Conservation (phyloP, 495 filamentous ascomycete species). For the Podospora pseudoanserina region DNA sequence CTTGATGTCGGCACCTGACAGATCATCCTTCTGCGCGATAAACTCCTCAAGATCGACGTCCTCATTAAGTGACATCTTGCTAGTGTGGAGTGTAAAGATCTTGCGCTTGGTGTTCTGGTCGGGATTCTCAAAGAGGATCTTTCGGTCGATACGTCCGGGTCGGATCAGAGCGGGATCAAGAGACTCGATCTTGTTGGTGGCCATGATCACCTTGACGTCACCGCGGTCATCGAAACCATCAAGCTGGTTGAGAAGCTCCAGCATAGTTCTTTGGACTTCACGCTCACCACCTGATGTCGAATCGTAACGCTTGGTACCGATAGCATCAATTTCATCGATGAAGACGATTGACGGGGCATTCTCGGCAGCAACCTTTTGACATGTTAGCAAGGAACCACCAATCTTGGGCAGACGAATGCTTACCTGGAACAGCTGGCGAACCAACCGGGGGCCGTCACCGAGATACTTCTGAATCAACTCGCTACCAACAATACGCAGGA, state of each 20-base stretch:
- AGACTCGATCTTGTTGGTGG: conserved; percentile 99
- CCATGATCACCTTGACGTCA: conserved; percentile 99
- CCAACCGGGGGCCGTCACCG: conserved; percentile 89
- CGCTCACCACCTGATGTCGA: conserved; percentile 95
- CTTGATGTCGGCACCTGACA: conserved; percentile 97
- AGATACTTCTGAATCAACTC: conserved; percentile 99
- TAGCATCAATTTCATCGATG: conserved; percentile 99
- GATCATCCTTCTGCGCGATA: conserved; percentile 96
- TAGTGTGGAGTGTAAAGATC: conserved; percentile 99
- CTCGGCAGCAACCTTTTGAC: conserved; percentile 73
- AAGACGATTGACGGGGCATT: conserved; percentile 97
- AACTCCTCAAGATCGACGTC: conserved; percentile 99
- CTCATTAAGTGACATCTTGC: conserved; percentile 93
- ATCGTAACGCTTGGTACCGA: conserved; percentile 98
- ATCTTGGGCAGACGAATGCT: conserved; percentile 3
- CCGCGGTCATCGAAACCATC: conserved; percentile 98
- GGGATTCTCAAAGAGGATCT: conserved; percentile 98
- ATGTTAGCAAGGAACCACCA: not conserved
- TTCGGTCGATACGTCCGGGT: conserved; percentile 96
- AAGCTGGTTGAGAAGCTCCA: conserved; percentile 96
- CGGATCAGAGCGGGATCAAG: conserved; percentile 95
- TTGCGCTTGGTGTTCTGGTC: conserved; percentile 99
- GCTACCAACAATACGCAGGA: conserved; percentile 95
- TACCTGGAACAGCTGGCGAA: conserved; percentile 93
- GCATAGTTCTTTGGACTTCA: conserved; percentile 97